Conservation (phyloP, 352 stramenopile species). For the Pythium folliculosum region DNA sequence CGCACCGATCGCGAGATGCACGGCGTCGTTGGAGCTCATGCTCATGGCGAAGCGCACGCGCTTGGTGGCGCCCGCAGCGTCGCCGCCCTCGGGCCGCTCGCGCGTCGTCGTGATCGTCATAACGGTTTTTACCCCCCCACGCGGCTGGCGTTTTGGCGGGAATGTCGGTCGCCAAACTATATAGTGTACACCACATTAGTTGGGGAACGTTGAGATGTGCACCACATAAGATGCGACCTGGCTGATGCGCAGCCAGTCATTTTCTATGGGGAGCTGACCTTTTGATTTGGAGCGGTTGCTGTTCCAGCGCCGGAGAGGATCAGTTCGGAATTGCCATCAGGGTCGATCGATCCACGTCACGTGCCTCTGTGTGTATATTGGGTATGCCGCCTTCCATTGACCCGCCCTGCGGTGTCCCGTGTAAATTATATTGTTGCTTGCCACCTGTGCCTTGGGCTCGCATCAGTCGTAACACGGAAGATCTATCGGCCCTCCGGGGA, state of each 20-base stretch:
- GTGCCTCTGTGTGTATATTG: slow-evolving; percentile 3
- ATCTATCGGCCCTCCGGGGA: slow-evolving; percentile 47
- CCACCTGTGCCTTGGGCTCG: slow-evolving; percentile 79
- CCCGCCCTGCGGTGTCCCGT: slow-evolving; percentile 28
- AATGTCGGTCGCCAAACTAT: not conserved
- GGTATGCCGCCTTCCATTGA: not conserved
- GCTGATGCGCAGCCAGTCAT: slow-evolving; percentile 7
- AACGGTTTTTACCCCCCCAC: not conserved
- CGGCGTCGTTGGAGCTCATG: slow-evolving; percentile 49
- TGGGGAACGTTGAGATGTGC: slow-evolving; percentile 13
- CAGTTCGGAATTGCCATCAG: slow-evolving; percentile 9
- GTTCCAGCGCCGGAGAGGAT: too few relatives aligned
- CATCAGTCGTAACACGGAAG: slow-evolving; percentile 82
- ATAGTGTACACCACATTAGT: slow-evolving; percentile 17
- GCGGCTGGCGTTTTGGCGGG: slow-evolving; percentile 15
- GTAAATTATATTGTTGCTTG: slow-evolving; percentile 71
- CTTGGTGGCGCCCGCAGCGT: slow-evolving; percentile 39
- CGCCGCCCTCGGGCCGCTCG: slow-evolving; percentile 29
- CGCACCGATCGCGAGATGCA: slow-evolving; percentile 61
- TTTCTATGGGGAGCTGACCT: not conserved
- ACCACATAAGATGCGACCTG: slow-evolving; percentile 21
- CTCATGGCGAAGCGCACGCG: slow-evolving; percentile 64
- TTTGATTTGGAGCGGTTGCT: not conserved
- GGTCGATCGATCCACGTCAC: not conserved
- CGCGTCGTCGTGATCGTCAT: slow-evolving; percentile 6